phyloP scores from a whole-genome alignment of 495 filamentous ascomycete species.

The Hypoxylon intermedium region DNA sequence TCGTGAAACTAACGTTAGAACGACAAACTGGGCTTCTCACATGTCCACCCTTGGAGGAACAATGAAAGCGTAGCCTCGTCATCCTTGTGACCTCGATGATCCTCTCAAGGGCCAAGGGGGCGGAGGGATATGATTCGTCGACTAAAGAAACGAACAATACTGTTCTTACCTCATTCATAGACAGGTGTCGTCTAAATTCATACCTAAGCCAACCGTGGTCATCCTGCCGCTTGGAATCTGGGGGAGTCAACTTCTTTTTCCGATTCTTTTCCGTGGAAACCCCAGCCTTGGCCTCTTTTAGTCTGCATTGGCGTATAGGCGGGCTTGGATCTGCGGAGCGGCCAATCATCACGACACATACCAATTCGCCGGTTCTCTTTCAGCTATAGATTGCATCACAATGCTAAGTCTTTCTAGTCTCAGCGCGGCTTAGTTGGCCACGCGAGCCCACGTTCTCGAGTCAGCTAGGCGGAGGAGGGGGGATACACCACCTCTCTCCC shows the following conservation, averaged over 20 bases:
- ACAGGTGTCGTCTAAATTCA: background rate
- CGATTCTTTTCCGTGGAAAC: slow-evolving; percentile 39
- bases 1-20: slow-evolving; percentile 40
- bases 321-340: slow-evolving; percentile 40
- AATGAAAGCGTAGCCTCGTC: slow-evolving; percentile 34
- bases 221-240: slow-evolving; percentile 28
- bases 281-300: slow-evolving; percentile 31
- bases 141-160: slow-evolving; percentile 10
- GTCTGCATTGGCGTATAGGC: slow-evolving; percentile 23
- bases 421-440: slow-evolving; percentile 20
- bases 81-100: slow-evolving; percentile 36
- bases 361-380: slow-evolving; percentile 27
- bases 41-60: slow-evolving; percentile 33
- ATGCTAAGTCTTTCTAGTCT: slow-evolving; percentile 20
- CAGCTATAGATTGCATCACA: slow-evolving; percentile 29
- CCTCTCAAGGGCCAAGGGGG: slow-evolving; percentile 15
- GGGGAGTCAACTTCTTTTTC: slow-evolving; percentile 36
- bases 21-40: slow-evolving; percentile 36
- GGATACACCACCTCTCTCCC: background rate
- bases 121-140: slow-evolving; percentile 21
- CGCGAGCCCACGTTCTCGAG: slow-evolving; percentile 23
- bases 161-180: slow-evolving; percentile 6
- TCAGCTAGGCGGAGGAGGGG: slow-evolving; percentile 26
- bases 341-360: slow-evolving; percentile 35
- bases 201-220: slow-evolving; percentile 19